Percentiles rank a stretch among this genome's conserved stretches.
These are phyloP conservation scores for Kandelia obovata DNA, from an alignment of 345 rosid genomes.

Conservation along the genomic window DNA sequence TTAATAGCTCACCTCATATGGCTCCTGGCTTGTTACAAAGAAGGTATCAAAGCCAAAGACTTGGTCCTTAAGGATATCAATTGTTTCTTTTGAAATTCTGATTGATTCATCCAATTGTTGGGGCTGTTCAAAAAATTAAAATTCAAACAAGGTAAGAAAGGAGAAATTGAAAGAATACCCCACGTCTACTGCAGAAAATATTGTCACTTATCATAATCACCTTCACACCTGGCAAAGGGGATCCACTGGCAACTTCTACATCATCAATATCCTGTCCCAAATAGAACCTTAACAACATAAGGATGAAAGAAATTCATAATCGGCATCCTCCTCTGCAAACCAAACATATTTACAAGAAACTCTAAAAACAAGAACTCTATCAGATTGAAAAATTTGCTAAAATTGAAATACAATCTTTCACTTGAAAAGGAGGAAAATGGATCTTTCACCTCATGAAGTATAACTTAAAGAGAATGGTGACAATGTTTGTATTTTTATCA, in stretches of 20 bases:
- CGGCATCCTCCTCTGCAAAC: background rate
- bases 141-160: slow-evolving; percentile 15
- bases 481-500: no score
- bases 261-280: slow-evolving; percentile 56
- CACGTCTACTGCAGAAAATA: slow-evolving; percentile 14
- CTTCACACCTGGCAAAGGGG: slow-evolving; percentile 97
- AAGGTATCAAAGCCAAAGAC: slow-evolving; percentile 94
- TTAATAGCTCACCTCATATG: slow-evolving; percentile 69
- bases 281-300: slow-evolving; percentile 18
- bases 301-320: slow-evolving; percentile 7
- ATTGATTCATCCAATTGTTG: slow-evolving; percentile 67
- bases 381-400: background rate
- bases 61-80: slow-evolving; percentile 80
- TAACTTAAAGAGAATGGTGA: no score
- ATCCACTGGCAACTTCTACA: slow-evolving; percentile 69
- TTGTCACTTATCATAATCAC: slow-evolving; percentile 44
- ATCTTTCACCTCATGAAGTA: no score
- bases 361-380: background rate
- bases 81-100: slow-evolving; percentile 78
- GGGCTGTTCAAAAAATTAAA: slow-evolving; percentile 47
- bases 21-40: slow-evolving; percentile 95
- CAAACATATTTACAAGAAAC: background rate
- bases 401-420: no score
- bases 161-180: slow-evolving; percentile 14
- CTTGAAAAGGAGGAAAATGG: no score